Conservation (phyloP, 1,284 basidiomycete species). For the Ustilago nuda region DNA sequence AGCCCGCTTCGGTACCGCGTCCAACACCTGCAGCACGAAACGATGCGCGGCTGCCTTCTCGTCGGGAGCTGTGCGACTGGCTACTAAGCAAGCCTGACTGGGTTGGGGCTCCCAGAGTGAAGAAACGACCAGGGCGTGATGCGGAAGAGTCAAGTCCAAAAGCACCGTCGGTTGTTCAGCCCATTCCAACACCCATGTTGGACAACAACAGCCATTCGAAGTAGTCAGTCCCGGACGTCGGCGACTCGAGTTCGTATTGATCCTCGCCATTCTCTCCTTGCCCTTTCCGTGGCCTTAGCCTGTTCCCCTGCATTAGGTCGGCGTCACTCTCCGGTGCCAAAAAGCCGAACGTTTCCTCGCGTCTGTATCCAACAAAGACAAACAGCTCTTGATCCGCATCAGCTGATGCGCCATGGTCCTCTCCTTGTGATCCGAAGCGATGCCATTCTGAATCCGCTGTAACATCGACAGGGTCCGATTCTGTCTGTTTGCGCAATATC, state of each 20-base stretch:
- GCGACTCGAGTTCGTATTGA: slow-evolving; percentile 18
- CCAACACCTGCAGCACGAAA: not conserved
- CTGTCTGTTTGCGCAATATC: not conserved
- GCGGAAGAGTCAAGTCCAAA: not conserved
- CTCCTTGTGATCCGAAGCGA: slow-evolving; percentile 30
- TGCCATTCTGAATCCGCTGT: slow-evolving; percentile 17
- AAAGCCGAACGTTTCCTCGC: slow-evolving; percentile 42
- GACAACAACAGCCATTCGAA: slow-evolving; percentile 60
- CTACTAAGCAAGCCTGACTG: slow-evolving; percentile 28
- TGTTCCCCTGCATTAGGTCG: slow-evolving; percentile 55
- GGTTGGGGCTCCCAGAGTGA: slow-evolving; percentile 12
- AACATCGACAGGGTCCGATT: not conserved
- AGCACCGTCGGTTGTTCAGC: slow-evolving; percentile 11
- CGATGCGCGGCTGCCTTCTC: not conserved
- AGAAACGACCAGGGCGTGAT: not conserved
- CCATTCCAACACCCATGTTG: slow-evolving; percentile 37
- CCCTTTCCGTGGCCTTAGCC: slow-evolving; percentile 25
- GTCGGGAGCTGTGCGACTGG: slow-evolving; percentile 20
- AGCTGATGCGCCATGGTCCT: slow-evolving; percentile 27
- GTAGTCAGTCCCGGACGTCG: slow-evolving; percentile 38
- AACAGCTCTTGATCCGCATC: slow-evolving; percentile 55
- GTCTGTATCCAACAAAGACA: slow-evolving; percentile 57
- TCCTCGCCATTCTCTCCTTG: slow-evolving; percentile 1
- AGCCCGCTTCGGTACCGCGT: not conserved
- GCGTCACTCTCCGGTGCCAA: slow-evolving; percentile 42